Percentiles rank a stretch among this genome's conserved stretches.
Evolutionary conservation across 495 filamentous ascomycete genomes (phyloP).

Genomic region (Hypoxylon perforatum): DNA sequence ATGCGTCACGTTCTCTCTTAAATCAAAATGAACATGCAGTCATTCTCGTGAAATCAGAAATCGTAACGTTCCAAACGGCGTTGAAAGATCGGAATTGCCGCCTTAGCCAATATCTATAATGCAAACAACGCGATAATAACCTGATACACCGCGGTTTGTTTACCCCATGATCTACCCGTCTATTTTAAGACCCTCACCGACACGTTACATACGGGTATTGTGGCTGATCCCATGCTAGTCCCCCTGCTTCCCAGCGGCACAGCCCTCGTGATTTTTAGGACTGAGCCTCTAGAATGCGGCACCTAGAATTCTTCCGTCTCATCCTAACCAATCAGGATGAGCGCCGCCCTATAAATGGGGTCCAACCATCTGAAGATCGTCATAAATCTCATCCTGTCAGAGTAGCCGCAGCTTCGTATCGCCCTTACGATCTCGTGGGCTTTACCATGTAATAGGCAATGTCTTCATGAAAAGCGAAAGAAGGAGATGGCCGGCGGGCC

Average conservation of each 20-base stretch:
- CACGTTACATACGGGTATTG: neutral
- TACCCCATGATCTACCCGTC: neutral
- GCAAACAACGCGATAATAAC: neutral
- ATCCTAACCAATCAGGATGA: constrained; percentile 15
- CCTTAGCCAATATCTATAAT: no score
- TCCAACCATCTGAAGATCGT: constrained; percentile 17
- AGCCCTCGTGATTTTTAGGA: constrained; percentile 25
- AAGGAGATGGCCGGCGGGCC: neutral
- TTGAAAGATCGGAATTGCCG: no score
- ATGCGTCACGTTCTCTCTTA: neutral
- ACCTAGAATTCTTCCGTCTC: neutral
- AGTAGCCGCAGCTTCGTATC: constrained; percentile 23
- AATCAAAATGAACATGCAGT: neutral
- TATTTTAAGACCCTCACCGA: constrained; percentile 15
- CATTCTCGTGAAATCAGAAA: neutral
- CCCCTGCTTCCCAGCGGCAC: constrained; percentile 15
- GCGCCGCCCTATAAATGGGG: neutral
- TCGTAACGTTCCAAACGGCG: no score
- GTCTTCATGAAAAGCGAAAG: neutral
- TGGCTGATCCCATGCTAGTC: constrained; percentile 10
- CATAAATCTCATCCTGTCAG: constrained; percentile 3
- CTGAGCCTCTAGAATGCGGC: constrained; percentile 18
- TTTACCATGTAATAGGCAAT: constrained; percentile 17
- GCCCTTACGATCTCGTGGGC: constrained; percentile 12
- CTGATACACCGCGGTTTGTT: constrained; percentile 2